phyloP scores from a whole-genome alignment of 805 yeast species.

The Candida maesae region DNA sequence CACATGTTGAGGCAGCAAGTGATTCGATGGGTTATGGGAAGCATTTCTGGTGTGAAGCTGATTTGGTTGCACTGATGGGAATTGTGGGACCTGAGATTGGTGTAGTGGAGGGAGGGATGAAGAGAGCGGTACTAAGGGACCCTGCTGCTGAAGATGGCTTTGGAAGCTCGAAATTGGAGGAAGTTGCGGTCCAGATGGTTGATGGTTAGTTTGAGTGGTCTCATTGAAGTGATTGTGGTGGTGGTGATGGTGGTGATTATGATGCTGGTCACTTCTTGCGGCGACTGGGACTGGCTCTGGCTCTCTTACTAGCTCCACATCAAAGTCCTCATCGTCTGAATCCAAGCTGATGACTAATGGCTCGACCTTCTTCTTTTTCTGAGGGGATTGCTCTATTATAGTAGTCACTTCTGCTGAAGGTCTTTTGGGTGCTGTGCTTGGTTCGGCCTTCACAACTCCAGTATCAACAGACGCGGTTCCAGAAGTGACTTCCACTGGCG shows the following conservation, averaged over 20 bases:
- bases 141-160: too few relatives aligned
- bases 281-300: not conserved
- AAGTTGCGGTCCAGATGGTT: too few relatives aligned
- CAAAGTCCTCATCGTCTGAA: slow-evolving; percentile 18
- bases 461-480: not conserved
- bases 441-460: not conserved
- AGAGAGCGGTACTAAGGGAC: too few relatives aligned
- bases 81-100: too few relatives aligned
- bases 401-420: not conserved
- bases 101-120: too few relatives aligned
- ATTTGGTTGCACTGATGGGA: too few relatives aligned
- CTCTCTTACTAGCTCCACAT: not conserved
- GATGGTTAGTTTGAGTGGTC: too few relatives aligned
- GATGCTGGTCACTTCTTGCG: not conserved
- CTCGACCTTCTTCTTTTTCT: not conserved
- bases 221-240: not conserved
- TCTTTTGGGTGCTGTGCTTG: not conserved
- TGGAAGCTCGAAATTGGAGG: too few relatives aligned
- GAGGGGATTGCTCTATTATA: not conserved
- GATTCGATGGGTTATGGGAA: too few relatives aligned
- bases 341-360: slow-evolving; percentile 19
- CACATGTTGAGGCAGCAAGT: too few relatives aligned
- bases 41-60: too few relatives aligned
- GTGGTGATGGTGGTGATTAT: not conserved
- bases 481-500: not conserved